These are phyloP conservation scores for Sugiyamaella boreocaroliniensis DNA, from an alignment of 805 yeast species.

Conservation along the genomic window DNA sequence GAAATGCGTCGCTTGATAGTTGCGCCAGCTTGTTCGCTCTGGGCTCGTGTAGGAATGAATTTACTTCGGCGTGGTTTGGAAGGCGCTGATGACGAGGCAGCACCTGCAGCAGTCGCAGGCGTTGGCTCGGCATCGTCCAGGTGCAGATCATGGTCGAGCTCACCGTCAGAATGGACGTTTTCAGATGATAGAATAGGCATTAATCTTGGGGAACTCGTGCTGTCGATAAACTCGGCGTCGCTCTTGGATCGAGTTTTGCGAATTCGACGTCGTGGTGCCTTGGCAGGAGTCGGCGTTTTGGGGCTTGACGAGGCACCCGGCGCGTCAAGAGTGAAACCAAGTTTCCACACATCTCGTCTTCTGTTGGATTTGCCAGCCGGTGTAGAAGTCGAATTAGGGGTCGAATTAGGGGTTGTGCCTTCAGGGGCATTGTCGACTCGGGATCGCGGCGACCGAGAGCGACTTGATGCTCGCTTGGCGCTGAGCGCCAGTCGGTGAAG, in stretches of 20 bases:
- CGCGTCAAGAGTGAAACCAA: neutral
- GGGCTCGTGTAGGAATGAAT: neutral
- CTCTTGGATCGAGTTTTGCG: slow-evolving; percentile 17
- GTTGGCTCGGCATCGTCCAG: neutral
- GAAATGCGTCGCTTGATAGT: slow-evolving; percentile 14
- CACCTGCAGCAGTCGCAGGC: neutral
- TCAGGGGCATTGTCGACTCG: too few species aligned
- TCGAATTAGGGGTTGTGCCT: too few species aligned
- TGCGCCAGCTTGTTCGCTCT: neutral
- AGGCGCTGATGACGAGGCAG: neutral
- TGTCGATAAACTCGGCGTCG: slow-evolving; percentile 10
- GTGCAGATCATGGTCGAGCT: neutral
- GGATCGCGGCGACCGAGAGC: too few species aligned
- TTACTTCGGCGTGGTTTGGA: neutral
- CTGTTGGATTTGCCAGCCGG: too few species aligned
- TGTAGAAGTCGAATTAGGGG: too few species aligned
- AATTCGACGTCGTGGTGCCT: slow-evolving; percentile 9
- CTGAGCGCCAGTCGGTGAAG: too few species aligned
- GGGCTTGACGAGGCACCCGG: neutral
- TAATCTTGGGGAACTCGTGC: neutral
- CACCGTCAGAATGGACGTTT: slow-evolving; percentile 12
- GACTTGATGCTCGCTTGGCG: too few species aligned
- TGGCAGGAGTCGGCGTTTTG: neutral
- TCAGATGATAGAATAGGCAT: neutral
- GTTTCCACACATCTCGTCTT: neutral